Evolutionary conservation across 176 grass and related monocot genomes (phyloP), one percentile per base, ranked within the genome.

Genomic region (Carex parvula): DNA sequence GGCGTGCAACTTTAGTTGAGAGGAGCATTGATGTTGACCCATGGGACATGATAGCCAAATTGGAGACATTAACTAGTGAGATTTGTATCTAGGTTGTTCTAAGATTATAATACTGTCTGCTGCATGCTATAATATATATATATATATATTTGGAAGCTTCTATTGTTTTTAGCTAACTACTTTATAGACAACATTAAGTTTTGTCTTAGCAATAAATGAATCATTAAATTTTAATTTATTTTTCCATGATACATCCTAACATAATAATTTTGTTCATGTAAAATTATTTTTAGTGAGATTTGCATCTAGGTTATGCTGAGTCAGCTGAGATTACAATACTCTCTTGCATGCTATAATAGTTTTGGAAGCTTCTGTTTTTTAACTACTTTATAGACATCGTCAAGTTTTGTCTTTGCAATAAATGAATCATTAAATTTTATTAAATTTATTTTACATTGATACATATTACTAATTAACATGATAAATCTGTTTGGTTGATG

Each of bases 1-100:
- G 32, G 79, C 79, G 54, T 81, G 79, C 30, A 63, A 63, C 72
- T 81, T 81, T 63, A 63, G 46, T 63, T 8, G 56, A 80, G 13
- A 39, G 70, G 15, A 80, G 55, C 35, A 80, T 80, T 80, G 29
- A 80, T 80, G 52, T 8, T 18, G 46, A 80, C 55, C 67, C 22
- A 20, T 53, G 33, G 8, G 7, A 39, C 68, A n/a, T 44, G 68
- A 39, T 21, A 20, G 17, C 56, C 56, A 81, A 41, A 60, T 6
- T 22, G 78, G 54, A 6, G 35, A 81, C 78, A 81, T 81, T 2
- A 2, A 58, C 10, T 60, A 41, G 16, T 81, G 56, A 58, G 20
- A 75, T 76, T 29, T 54, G 46, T 13, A 53, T 54, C 11, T 54
- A 54, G 71, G 12, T 52, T 75, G 29, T 50, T 12, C 20, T 50